Conservation (phyloP, 169 alveolate genomes). For the Cryptosporidium felis region DNA sequence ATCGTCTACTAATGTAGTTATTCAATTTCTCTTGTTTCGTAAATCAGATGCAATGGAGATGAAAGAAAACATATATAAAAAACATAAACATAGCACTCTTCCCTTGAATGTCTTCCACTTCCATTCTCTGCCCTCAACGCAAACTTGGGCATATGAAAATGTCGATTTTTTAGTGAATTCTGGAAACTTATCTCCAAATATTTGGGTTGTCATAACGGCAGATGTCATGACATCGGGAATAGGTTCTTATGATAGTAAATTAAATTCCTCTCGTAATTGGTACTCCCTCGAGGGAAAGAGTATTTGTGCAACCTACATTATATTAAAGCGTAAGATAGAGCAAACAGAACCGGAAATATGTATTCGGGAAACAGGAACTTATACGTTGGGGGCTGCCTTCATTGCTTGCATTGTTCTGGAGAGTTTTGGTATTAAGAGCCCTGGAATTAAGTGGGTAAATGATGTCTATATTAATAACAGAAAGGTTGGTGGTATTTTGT, state of each 20-base stretch:
- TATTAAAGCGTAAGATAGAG: not conserved
- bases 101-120: slow-evolving; percentile 32
- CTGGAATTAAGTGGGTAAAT: slow-evolving; percentile 49
- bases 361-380: not conserved
- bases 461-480: slow-evolving; percentile 40
- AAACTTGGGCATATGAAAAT: slow-evolving; percentile 60
- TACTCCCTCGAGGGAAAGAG: slow-evolving; percentile 22
- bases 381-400: slow-evolving; percentile 13
- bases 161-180: not conserved
- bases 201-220: slow-evolving; percentile 27
- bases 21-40: no score
- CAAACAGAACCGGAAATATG: not conserved
- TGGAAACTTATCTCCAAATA: slow-evolving; percentile 30
- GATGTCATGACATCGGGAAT: slow-evolving; percentile 64
- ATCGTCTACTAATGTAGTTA: no score
- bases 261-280: not conserved
- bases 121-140: slow-evolving; percentile 35
- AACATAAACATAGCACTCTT: slow-evolving; percentile 11
- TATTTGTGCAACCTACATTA: slow-evolving; percentile 11
- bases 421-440: slow-evolving; percentile 10
- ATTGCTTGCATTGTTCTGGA: slow-evolving; percentile 27
- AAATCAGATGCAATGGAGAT: no score
- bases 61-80: no score
- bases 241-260: slow-evolving; percentile 28
- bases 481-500: slow-evolving; percentile 49